Percentiles rank a stretch among this genome's conserved stretches.
Conservation (phyloP, 2,329 filamentous ascomycete genomes). For the Colletotrichum chrysophilum region DNA sequence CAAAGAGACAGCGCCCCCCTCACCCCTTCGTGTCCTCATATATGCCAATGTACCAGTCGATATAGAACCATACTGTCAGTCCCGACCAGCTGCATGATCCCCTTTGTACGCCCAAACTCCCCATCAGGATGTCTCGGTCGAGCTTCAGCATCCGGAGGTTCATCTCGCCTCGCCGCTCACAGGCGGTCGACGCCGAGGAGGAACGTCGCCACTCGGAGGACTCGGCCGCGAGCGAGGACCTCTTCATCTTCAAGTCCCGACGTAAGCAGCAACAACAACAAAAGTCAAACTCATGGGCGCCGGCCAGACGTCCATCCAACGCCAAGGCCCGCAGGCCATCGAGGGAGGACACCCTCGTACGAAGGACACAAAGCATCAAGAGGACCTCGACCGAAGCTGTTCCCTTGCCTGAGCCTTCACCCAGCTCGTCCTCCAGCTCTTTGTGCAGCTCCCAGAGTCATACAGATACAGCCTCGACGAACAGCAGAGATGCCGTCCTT, state of each 20-base stretch:
- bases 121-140: conserved; percentile 45
- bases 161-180: conserved; percentile 37
- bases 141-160: conserved; percentile 49
- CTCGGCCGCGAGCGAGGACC: conserved; percentile 14
- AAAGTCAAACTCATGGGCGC: conserved; percentile 5
- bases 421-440: conserved; percentile 49
- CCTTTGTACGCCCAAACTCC: neutral
- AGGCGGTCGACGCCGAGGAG: neutral
- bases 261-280: neutral
- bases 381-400: conserved; percentile 42
- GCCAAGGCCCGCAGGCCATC: neutral
- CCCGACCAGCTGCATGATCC: conserved; percentile 23
- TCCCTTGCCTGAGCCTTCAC: conserved; percentile 40
- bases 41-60: conserved; percentile 27
- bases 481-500: conserved; percentile 34
- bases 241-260: conserved; percentile 18
- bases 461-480: conserved; percentile 26
- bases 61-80: neutral
- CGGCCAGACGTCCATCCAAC: neutral
- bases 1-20: neutral
- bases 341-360: conserved; percentile 36
- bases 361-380: conserved; percentile 42
- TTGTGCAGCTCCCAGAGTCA: conserved; percentile 49
- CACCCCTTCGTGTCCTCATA: conserved; percentile 18
- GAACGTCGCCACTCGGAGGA: conserved; percentile 5